phyloP scores from a whole-genome alignment of 2,329 filamentous ascomycete species.

The Calonectria fujianensis region DNA sequence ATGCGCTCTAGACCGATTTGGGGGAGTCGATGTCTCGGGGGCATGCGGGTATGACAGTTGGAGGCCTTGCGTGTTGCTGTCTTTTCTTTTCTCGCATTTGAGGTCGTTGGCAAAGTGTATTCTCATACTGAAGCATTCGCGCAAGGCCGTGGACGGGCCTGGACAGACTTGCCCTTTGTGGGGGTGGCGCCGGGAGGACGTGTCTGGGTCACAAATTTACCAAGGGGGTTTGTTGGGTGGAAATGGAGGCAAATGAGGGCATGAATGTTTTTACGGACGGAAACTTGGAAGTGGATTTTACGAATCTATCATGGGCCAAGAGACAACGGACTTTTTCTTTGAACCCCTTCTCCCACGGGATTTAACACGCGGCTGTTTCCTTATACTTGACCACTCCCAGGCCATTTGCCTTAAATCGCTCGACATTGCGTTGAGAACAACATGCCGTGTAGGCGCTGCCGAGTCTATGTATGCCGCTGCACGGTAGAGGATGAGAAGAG shows the following conservation, averaged over 20 bases:
- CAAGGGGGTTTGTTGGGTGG: conserved; percentile 47
- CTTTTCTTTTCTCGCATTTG: conserved; percentile 42
- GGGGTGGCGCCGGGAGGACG: conserved; percentile 40
- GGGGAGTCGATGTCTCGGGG: conserved; percentile 14
- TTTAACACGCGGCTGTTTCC: conserved; percentile 30
- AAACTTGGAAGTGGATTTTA: conserved; percentile 51
- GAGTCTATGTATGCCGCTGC: conserved; percentile 30
- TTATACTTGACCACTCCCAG: conserved; percentile 2
- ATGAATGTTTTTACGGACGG: conserved; percentile 54
- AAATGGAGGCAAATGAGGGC: conserved; percentile 51
- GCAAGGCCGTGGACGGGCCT: conserved; percentile 41
- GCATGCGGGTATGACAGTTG: conserved; percentile 20
- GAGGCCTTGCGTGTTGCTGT: conserved; percentile 36
- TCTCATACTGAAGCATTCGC: conserved; percentile 43
- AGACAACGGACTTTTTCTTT: conserved; percentile 53
- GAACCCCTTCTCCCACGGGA: conserved; percentile 31
- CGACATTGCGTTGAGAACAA: background rate
- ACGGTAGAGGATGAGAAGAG: conserved; percentile 21
- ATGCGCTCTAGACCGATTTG: conserved; percentile 26
- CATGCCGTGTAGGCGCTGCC: conserved; percentile 9
- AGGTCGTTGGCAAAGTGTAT: conserved; percentile 42
- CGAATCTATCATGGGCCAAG: conserved; percentile 54
- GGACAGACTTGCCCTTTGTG: conserved; percentile 40
- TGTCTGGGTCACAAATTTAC: conserved; percentile 46
- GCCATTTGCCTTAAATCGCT: conserved; percentile 20